Conservation (phyloP, 1,139 yeast species). For the Scheffersomyces lignicola region DNA sequence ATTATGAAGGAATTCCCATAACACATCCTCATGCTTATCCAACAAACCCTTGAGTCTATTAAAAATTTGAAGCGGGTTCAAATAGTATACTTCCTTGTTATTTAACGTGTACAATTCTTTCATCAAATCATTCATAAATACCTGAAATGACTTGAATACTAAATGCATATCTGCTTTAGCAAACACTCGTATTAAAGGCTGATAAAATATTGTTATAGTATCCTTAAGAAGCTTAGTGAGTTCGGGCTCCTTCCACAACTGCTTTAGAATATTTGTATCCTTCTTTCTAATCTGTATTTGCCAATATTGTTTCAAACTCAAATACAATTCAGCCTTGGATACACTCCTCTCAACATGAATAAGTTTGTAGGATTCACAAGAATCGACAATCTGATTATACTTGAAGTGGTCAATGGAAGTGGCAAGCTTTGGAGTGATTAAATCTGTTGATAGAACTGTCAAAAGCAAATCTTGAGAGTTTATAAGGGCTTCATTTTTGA, state of each 20-base stretch:
- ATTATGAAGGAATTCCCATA: constrained; percentile 75
- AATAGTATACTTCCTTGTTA: constrained; percentile 49
- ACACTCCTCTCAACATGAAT: constrained; percentile 16
- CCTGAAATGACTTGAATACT: constrained; percentile 71
- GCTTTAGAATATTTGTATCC: constrained; percentile 73
- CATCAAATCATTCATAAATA: constrained; percentile 72
- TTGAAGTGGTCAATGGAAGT: constrained; percentile 4
- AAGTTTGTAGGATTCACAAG: constrained; percentile 21
- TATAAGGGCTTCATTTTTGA: constrained; percentile 24
- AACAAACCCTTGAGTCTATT: constrained; percentile 63
- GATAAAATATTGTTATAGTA: constrained; percentile 74
- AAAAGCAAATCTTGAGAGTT: constrained; percentile 24
- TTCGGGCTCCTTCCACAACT: constrained; percentile 84
- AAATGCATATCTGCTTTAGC: constrained; percentile 74
- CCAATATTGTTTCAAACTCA: constrained; percentile 60
- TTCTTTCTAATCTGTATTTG: constrained; percentile 64
- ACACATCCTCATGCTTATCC: constrained; percentile 66
- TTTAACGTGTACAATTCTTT: constrained; percentile 43
- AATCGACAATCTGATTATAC: constrained; percentile 14
- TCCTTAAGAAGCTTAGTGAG: constrained; percentile 70
- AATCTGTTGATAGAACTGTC: constrained; percentile 22
- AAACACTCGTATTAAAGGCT: constrained; percentile 77
- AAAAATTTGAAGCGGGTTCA: constrained; percentile 54
- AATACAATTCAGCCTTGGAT: constrained; percentile 30
- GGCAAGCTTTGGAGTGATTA: constrained; percentile 18